Conservation (phyloP, 2,329 filamentous ascomycete genomes). For the Magnaporthiopsis rhizophila region DNA sequence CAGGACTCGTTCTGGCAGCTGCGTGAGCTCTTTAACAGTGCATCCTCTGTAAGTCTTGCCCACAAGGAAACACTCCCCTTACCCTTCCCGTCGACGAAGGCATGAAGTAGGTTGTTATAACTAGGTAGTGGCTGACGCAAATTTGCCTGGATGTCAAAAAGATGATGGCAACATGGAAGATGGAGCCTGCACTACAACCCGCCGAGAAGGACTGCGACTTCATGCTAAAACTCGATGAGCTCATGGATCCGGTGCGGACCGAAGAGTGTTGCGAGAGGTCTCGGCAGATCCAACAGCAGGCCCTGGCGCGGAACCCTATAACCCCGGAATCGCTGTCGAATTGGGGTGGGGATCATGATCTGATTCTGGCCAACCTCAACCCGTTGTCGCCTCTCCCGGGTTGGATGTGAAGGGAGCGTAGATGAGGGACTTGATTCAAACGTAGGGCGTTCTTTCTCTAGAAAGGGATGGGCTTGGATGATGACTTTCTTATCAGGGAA, state of each 20-base stretch:
- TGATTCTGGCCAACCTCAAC: neutral
- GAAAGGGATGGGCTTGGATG: neutral
- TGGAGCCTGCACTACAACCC: neutral
- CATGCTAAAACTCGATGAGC: neutral
- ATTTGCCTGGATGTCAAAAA: neutral
- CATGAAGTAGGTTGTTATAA: too few species aligned
- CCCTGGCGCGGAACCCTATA: neutral
- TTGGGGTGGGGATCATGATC: neutral
- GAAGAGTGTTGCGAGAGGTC: neutral
- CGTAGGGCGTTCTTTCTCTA: neutral
- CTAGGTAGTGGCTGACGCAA: neutral
- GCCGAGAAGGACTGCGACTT: neutral
- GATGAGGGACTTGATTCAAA: neutral
- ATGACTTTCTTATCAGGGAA: neutral
- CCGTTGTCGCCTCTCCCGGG: neutral
- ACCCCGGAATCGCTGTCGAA: neutral
- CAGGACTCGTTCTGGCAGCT: constrained; percentile 14
- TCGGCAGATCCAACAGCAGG: neutral
- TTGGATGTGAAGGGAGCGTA: neutral
- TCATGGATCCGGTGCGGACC: neutral
- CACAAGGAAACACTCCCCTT: too few species aligned
- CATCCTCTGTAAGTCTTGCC: neutral
- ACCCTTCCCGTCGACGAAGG: too few species aligned
- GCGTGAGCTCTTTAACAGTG: constrained; percentile 9
- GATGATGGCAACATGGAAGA: neutral